Conservation (phyloP, 2,329 filamentous ascomycete genomes). For the Trichoderma lentiforme region DNA sequence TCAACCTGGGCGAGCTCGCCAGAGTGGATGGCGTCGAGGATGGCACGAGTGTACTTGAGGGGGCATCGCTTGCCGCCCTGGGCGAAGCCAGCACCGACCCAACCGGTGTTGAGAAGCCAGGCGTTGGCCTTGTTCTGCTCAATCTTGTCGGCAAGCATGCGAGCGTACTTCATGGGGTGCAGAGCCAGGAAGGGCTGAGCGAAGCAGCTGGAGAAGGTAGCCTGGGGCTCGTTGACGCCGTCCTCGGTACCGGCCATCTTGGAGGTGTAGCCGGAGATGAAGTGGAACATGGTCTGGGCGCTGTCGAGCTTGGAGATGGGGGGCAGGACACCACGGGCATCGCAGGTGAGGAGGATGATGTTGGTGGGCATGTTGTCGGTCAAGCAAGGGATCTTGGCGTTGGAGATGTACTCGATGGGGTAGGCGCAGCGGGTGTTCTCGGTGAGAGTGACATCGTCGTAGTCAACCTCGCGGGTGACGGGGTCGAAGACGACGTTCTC, state of each 20-base stretch:
- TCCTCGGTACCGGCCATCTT: constrained; percentile 99
- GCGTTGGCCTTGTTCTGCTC: constrained; percentile 90
- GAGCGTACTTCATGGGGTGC: constrained; percentile 98
- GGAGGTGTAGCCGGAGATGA: constrained; percentile 99
- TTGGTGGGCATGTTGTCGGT: constrained; percentile 86
- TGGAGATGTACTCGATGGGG: constrained; percentile 97
- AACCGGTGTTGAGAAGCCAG: constrained; percentile 98
- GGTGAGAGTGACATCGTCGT: constrained; percentile 89
- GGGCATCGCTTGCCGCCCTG: constrained; percentile 96
- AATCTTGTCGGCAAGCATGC: constrained; percentile 99
- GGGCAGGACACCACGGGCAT: constrained; percentile 93
- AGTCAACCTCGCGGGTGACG: constrained; percentile 84
- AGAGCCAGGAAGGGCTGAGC: constrained; percentile 98
- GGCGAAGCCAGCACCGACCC: constrained; percentile 87
- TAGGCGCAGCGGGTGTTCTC: constrained; percentile 99
- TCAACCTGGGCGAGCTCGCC: constrained; percentile 90
- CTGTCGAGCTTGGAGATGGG: constrained; percentile 96
- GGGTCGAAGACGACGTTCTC: constrained; percentile 99
- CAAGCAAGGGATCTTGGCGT: constrained; percentile 97
- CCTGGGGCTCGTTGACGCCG: constrained; percentile 93
- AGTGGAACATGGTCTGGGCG: constrained; percentile 99
- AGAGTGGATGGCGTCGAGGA: constrained; percentile 96
- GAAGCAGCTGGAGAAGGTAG: constrained; percentile 99
- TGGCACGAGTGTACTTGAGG: constrained; percentile 97
- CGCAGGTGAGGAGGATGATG: constrained; percentile 97